These are phyloP conservation scores for Saccharomyces mikatae DNA, from an alignment of 805 yeast species.

Conservation along the genomic window DNA sequence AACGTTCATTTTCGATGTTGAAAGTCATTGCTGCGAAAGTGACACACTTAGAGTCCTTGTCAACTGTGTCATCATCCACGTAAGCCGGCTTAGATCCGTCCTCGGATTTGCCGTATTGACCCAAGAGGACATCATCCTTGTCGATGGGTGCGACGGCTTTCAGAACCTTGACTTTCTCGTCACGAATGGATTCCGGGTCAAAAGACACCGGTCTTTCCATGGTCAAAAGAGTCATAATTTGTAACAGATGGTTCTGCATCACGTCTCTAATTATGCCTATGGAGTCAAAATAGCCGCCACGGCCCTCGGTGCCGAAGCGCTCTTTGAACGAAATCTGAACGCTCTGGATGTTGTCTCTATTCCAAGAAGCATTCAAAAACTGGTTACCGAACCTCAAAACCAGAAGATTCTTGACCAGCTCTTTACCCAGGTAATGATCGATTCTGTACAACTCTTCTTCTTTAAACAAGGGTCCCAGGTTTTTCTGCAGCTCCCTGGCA, in stretches of 20 bases:
- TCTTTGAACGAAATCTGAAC: slow-evolving; percentile 93
- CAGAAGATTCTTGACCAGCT: slow-evolving; percentile 89
- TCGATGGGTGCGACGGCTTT: slow-evolving; percentile 70
- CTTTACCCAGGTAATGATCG: slow-evolving; percentile 96
- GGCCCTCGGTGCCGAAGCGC: slow-evolving; percentile 97
- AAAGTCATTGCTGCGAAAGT: slow-evolving; percentile 85
- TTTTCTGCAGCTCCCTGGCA: slow-evolving; percentile 66
- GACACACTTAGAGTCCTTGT: slow-evolving; percentile 72
- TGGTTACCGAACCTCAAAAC: slow-evolving; percentile 88
- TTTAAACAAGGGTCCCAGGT: slow-evolving; percentile 74
- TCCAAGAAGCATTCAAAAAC: slow-evolving; percentile 84
- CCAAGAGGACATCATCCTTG: slow-evolving; percentile 60
- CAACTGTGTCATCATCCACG: slow-evolving; percentile 85
- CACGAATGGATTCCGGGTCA: slow-evolving; percentile 88
- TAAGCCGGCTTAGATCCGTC: slow-evolving; percentile 90
- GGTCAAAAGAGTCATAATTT: slow-evolving; percentile 81
- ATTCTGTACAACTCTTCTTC: slow-evolving; percentile 93
- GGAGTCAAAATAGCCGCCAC: slow-evolving; percentile 95
- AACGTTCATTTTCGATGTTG: slow-evolving; percentile 81
- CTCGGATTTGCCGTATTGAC: slow-evolving; percentile 77
- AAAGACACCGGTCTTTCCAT: slow-evolving; percentile 95
- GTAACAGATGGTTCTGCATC: slow-evolving; percentile 94
- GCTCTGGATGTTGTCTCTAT: slow-evolving; percentile 63
- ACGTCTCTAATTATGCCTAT: slow-evolving; percentile 97
- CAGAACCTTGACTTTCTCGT: slow-evolving; percentile 89